Conservation (phyloP, 495 filamentous ascomycete species). For the Beverwykella pulmonaria region DNA sequence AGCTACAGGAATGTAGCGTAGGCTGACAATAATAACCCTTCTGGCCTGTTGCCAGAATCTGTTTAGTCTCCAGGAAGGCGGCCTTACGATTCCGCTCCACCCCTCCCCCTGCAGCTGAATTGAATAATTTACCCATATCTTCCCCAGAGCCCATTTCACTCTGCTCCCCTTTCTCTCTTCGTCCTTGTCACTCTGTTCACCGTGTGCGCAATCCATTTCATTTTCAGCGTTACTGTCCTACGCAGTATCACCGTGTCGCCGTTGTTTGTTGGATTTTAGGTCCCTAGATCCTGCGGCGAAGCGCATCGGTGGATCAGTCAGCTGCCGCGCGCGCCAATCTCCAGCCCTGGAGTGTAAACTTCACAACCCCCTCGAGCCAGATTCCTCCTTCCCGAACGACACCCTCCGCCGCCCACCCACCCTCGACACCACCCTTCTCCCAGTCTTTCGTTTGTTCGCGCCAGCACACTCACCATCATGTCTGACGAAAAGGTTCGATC, state of each 20-base stretch:
- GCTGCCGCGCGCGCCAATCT: constrained; percentile 7
- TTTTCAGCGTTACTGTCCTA: too few species aligned
- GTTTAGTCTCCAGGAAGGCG: too few species aligned
- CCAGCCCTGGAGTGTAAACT: constrained; percentile 4
- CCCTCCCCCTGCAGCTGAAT: constrained; percentile 2
- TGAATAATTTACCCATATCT: constrained; percentile 7
- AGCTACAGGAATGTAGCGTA: too few species aligned
- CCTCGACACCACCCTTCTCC: background rate
- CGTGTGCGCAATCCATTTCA: constrained; percentile 4
- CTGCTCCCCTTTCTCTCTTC: background rate
- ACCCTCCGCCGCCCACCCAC: constrained; percentile 4
- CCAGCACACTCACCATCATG: constrained; percentile 48
- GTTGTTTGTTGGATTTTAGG: constrained; percentile 9
- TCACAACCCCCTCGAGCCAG: background rate
- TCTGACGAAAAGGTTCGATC: constrained; percentile 73
- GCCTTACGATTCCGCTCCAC: background rate
- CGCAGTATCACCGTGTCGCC: too few species aligned
- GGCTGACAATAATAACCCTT: too few species aligned
- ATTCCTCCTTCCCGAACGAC: background rate
- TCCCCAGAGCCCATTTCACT: background rate
- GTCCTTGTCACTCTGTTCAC: constrained; percentile 7
- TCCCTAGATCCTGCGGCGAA: constrained; percentile 12
- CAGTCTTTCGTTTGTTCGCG: constrained; percentile 21
- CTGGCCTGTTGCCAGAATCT: too few species aligned
- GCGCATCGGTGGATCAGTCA: constrained; percentile 12